These are phyloP conservation scores for Pythium phragmiticola DNA, from an alignment of 352 stramenopile genomes.

Conservation along the genomic window DNA sequence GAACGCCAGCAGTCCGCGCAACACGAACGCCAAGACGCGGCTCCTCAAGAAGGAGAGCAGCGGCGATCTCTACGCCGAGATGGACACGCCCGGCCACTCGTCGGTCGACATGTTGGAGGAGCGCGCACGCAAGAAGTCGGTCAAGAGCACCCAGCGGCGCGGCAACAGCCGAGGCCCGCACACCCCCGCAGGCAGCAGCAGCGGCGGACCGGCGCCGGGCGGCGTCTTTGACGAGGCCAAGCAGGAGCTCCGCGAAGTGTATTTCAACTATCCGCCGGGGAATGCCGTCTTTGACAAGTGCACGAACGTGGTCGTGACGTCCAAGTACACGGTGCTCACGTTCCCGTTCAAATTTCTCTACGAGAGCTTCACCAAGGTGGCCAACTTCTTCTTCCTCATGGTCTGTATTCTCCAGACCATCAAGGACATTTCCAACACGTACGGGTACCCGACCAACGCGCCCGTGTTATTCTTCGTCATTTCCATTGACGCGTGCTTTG, in stretches of 20 bases:
- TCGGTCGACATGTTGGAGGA: constrained; percentile 24
- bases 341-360: constrained; percentile 90
- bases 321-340: constrained; percentile 87
- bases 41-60: constrained; percentile 26
- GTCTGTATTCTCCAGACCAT: constrained; percentile 89
- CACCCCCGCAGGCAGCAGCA: neutral
- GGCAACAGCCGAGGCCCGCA: constrained; percentile 17
- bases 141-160: neutral
- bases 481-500: constrained; percentile 88
- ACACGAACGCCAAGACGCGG: constrained; percentile 28
- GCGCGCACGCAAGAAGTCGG: constrained; percentile 5
- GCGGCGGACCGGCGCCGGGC: constrained; percentile 8
- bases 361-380: constrained; percentile 88
- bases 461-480: constrained; percentile 89
- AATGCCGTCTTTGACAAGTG: constrained; percentile 69
- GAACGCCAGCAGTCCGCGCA: constrained; percentile 28
- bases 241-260: constrained; percentile 55
- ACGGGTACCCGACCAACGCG: constrained; percentile 75
- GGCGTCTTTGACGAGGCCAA: constrained; percentile 23
- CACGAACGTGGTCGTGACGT: constrained; percentile 87
- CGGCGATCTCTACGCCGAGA: constrained; percentile 30
- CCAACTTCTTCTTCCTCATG: constrained; percentile 94
- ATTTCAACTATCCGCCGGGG: constrained; percentile 64
- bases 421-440: constrained; percentile 79
- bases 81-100: constrained; percentile 28